phyloP scores from a whole-genome alignment of 2,329 filamentous ascomycete species.

The Cladosporium cucumerinum region DNA sequence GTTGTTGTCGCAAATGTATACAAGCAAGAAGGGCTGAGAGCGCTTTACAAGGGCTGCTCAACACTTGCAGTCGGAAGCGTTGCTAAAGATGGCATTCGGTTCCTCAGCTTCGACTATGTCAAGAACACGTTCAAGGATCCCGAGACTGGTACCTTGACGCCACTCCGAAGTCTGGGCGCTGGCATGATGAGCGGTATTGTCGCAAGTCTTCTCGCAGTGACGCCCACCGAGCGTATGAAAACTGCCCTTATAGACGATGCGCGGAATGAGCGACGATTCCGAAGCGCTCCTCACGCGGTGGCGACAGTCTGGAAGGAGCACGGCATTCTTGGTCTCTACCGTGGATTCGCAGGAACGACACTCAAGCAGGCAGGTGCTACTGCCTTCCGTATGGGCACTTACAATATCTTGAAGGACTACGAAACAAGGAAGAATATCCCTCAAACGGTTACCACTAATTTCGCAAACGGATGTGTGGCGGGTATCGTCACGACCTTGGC shows the following conservation, averaged over 20 bases:
- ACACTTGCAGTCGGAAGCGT: conserved; percentile 59
- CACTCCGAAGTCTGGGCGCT: conserved; percentile 56
- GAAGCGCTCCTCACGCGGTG: conserved; percentile 51
- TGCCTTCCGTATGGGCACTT: conserved; percentile 59
- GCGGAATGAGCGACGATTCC: conserved; percentile 48
- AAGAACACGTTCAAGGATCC: conserved; percentile 56
- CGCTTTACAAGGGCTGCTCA: conserved; percentile 62
- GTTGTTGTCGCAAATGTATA: conserved; percentile 55
- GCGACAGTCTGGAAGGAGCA: conserved; percentile 49
- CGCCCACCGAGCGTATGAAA: conserved; percentile 66
- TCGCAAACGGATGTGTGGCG: conserved; percentile 59
- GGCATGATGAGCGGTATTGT: conserved; percentile 63
- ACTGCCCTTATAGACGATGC: conserved; percentile 65
- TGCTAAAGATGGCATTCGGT: conserved; percentile 64
- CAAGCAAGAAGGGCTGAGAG: conserved; percentile 53
- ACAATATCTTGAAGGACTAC: conserved; percentile 62
- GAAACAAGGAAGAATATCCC: conserved; percentile 47
- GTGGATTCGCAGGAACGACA: conserved; percentile 58
- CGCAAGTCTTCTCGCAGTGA: conserved; percentile 62
- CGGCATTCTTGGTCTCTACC: conserved; percentile 55
- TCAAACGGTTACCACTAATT: conserved; percentile 54
- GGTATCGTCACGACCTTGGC: conserved; percentile 59
- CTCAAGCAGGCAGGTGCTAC: conserved; percentile 62
- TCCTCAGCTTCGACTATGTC: conserved; percentile 64
- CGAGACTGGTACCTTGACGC: conserved; percentile 55